Base-by-base conservation (phyloP, 495 filamentous ascomycete species). In the Lepidopterella palustris region DNA sequence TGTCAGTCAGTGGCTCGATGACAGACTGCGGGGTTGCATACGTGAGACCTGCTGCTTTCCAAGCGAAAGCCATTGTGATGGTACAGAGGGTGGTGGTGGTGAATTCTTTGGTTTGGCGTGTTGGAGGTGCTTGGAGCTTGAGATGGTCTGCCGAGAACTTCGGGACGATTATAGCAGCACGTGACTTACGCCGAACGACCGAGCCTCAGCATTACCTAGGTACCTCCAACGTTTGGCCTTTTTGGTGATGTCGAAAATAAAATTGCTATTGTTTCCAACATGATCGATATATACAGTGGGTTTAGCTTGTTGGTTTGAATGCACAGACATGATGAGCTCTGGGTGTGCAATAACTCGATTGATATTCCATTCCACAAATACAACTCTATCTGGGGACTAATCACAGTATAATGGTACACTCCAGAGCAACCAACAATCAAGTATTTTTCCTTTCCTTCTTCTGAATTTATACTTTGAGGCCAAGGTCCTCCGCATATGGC, bases 1-100 rank as follows among this genome's bases (percentile, higher is more conserved):
- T 61, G 58, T 57, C 51, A 64, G 59, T 66, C 58, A 55, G 40
- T 67, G 24, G 31, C 21, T 10, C n/a, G 32, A 21, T 26, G 0
- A 13, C 27, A 60, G 40, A 59, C 29, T 32, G 24, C 1, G 28
- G 10, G 45, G 53, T 35, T 48, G 68, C 87, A 75, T 86, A 97
- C 95, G 87, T 95, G 70, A 97, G 80, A 79, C 95, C 93, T 72
- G 93, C 87, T 70, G 91, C 83, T 87, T 97, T 97, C 95, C 95
- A 99, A 72, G 91, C 89, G 78, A 90, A 92, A 75, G 89, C 83
- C 93, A 98, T 98, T 80, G 84, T 90, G 86, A 84, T 74, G 71
- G 72, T 69, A 57, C 66, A 66, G 66, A 65, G 66, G 61, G 59
- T 60, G 68, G 71, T 39, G 32, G 45, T 60, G 39, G 62, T 15